phyloP scores from a whole-genome alignment of 768 basidiomycete species.

The Mycena galericulata region DNA sequence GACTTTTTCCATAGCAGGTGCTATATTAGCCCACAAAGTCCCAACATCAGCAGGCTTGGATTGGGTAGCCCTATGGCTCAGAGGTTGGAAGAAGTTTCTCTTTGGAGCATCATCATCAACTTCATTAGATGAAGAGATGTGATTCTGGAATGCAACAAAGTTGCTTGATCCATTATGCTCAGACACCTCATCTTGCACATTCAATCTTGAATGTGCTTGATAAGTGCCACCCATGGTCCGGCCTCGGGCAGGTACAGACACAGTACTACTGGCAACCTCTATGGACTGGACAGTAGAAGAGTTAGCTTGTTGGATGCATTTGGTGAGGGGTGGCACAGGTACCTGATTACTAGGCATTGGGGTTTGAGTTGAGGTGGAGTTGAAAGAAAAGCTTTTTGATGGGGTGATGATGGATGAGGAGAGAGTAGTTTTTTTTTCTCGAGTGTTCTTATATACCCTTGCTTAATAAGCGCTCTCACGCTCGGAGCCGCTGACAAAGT shows the following conservation, averaged over 20 bases:
- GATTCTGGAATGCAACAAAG: not conserved
- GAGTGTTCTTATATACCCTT: conserved; percentile 1
- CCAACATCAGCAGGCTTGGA: not conserved
- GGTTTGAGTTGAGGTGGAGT: not conserved
- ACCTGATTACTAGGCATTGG: conserved; percentile 10
- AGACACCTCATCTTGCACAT: not conserved
- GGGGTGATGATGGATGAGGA: conserved; percentile 1
- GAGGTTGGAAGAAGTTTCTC: not conserved
- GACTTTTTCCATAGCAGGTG: conserved; percentile 6
- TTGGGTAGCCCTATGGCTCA: not conserved
- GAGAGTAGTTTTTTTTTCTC: not conserved
- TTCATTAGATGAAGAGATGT: not conserved
- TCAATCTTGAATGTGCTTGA: not conserved
- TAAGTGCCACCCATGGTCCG: not conserved
- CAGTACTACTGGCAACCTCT: conserved; percentile 6
- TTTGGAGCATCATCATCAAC: not conserved
- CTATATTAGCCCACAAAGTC: not conserved
- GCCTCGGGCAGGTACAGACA: not conserved
- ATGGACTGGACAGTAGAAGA: not conserved
- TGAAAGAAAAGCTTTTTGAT: not conserved
- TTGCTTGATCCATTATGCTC: not conserved
- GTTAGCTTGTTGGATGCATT: not conserved
- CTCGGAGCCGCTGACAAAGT: not conserved
- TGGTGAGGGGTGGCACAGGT: no score
- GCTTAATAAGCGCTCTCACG: not conserved